Percentiles rank a stretch among this genome's conserved stretches.
Evolutionary conservation across 495 filamentous ascomycete species (phyloP).

Genomic region (Aspergillus diversus): DNA sequence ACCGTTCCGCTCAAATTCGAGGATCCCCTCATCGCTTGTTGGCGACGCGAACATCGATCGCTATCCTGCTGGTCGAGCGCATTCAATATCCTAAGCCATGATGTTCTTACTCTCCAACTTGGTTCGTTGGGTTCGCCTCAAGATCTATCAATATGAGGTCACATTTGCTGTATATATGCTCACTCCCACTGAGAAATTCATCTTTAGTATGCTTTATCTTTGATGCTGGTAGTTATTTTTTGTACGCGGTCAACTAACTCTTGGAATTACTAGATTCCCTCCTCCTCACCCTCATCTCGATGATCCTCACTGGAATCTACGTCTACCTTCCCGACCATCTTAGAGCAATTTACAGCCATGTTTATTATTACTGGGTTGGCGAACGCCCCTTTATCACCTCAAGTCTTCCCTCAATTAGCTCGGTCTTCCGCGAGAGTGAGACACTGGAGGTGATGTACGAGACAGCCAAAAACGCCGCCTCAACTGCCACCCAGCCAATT

Average conservation of each 20-base stretch:
- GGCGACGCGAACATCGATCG: neutral
- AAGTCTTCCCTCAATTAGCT: slow-evolving; percentile 39
- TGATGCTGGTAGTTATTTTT: neutral
- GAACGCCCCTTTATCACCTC: slow-evolving; percentile 56
- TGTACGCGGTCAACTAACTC: slow-evolving; percentile 6
- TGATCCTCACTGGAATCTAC: slow-evolving; percentile 81
- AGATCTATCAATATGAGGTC: slow-evolving; percentile 86
- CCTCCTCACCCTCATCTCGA: slow-evolving; percentile 81
- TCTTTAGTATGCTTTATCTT: slow-evolving; percentile 67
- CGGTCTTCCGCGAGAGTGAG: slow-evolving; percentile 42
- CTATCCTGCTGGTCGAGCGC: neutral
- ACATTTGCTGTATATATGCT: slow-evolving; percentile 87
- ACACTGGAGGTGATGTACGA: slow-evolving; percentile 49
- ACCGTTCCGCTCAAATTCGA: neutral
- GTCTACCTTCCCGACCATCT: slow-evolving; percentile 94
- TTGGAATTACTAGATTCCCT: slow-evolving; percentile 68
- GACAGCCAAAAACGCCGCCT: slow-evolving; percentile 44
- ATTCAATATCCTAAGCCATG: slow-evolving; percentile 27
- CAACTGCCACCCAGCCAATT: slow-evolving; percentile 38
- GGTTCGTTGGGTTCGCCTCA: slow-evolving; percentile 70
- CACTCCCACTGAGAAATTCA: slow-evolving; percentile 79
- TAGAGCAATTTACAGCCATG: slow-evolving; percentile 71
- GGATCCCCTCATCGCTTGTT: neutral
- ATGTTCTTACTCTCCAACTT: slow-evolving; percentile 43
- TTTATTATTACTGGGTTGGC: slow-evolving; percentile 93